These are phyloP conservation scores for Rhazya stricta DNA, from an alignment of 257 asterid species.

Conservation along the genomic window DNA sequence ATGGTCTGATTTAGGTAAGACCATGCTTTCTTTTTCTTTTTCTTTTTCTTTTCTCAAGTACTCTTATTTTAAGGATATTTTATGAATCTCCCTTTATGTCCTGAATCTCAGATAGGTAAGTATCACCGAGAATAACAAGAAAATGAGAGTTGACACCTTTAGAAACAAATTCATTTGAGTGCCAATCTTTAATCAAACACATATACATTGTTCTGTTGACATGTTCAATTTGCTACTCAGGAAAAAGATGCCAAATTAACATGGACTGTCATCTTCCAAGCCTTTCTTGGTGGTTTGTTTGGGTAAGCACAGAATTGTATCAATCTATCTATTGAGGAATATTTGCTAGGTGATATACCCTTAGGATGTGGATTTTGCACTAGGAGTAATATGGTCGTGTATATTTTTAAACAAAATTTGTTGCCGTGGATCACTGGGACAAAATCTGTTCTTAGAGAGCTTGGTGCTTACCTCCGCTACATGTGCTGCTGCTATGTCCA, in stretches of 20 bases:
- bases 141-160: no score
- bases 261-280: conserved; percentile 35
- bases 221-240: conserved; percentile 21
- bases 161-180: not conserved
- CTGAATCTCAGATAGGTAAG: no score
- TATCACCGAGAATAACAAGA: no score
- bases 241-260: conserved; percentile 51
- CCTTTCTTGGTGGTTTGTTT: conserved; percentile 20
- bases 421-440: conserved; percentile 53
- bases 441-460: conserved; percentile 50
- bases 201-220: no score
- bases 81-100: no score
- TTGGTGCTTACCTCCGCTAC: conserved; percentile 49
- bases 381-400: not conserved
- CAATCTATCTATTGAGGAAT: no score
- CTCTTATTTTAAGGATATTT: no score
- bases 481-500: conserved; percentile 45
- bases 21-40: no score
- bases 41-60: no score
- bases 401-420: not conserved
- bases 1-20: no score
- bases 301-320: no score
- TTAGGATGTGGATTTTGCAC: not conserved
- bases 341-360: no score
- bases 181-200: not conserved